Evolutionary conservation across 2,329 filamentous ascomycete species (phyloP).

Genomic region (Hymenoscyphus occultus): DNA sequence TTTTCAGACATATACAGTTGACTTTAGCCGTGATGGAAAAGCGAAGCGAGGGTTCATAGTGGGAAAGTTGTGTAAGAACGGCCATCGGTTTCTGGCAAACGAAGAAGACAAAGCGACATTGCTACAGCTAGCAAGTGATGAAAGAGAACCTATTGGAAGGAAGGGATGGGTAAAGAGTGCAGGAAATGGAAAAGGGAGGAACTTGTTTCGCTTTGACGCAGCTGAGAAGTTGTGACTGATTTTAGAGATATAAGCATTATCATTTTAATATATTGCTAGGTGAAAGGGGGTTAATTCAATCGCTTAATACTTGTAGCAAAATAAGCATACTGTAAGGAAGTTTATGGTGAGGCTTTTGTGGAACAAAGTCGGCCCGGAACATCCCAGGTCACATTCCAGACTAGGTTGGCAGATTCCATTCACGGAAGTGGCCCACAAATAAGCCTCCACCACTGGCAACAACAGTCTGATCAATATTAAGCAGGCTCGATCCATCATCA

Average conservation of each 20-base stretch:
- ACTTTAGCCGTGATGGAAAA: slow-evolving; percentile 50
- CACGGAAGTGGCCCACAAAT: too few relatives aligned
- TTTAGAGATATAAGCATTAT: not conserved
- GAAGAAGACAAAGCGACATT: slow-evolving; percentile 50
- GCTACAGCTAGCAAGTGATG: slow-evolving; percentile 41
- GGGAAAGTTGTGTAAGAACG: slow-evolving; percentile 46
- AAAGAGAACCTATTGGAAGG: slow-evolving; percentile 48
- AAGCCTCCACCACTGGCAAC: too few relatives aligned
- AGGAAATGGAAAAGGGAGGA: slow-evolving; percentile 30
- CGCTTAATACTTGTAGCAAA: too few relatives aligned
- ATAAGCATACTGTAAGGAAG: too few relatives aligned
- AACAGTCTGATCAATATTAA: too few relatives aligned
- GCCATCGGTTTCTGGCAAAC: slow-evolving; percentile 55
- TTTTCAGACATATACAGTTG: slow-evolving; percentile 57
- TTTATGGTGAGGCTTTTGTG: too few relatives aligned
- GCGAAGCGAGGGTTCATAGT: slow-evolving; percentile 50
- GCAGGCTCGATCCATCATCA: too few relatives aligned
- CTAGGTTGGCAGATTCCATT: too few relatives aligned
- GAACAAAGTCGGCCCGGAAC: too few relatives aligned
- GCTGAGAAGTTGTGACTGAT: slow-evolving; percentile 18
- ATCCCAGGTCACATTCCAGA: too few relatives aligned
- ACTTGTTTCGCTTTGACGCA: slow-evolving; percentile 38
- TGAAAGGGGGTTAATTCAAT: too few relatives aligned
- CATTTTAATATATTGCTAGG: not conserved
- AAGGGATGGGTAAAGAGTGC: slow-evolving; percentile 43